Evolutionary conservation across 768 basidiomycete species (phyloP).

Genomic region (Russula virescens): DNA sequence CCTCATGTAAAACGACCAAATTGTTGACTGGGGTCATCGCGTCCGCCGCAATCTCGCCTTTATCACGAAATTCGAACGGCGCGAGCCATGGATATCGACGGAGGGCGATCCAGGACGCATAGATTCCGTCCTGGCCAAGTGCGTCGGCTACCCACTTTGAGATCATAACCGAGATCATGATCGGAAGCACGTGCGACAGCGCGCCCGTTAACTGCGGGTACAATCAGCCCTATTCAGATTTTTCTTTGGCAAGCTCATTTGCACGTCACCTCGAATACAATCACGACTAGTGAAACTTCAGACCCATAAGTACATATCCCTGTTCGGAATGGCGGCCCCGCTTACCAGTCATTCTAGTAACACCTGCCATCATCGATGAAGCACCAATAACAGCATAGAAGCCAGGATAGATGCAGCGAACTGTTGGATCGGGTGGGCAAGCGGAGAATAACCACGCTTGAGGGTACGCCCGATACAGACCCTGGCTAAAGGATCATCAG

Average conservation of each 20-base stretch:
- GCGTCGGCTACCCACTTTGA: conserved; percentile 76
- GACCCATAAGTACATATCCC: neutral
- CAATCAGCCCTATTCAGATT: neutral
- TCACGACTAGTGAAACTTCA: conserved; percentile 68
- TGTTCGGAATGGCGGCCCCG: neutral
- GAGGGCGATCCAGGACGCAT: conserved; percentile 67
- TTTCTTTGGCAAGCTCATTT: neutral
- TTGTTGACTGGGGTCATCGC: conserved; percentile 51
- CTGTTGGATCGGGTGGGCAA: conserved; percentile 65
- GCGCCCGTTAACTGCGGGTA: conserved; percentile 60
- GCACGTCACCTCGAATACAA: conserved; percentile 57
- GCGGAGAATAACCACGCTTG: conserved; percentile 64
- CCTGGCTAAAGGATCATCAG: conserved; percentile 44
- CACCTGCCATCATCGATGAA: conserved; percentile 69
- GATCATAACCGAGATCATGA: conserved; percentile 75
- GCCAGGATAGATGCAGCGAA: conserved; percentile 65
- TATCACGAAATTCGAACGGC: conserved; percentile 57
- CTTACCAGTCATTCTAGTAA: conserved; percentile 72
- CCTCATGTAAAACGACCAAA: conserved; percentile 39
- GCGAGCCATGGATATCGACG: conserved; percentile 67
- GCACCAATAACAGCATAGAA: conserved; percentile 77
- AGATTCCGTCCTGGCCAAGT: conserved; percentile 62
- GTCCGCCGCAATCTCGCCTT: conserved; percentile 53
- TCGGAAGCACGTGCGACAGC: conserved; percentile 72
- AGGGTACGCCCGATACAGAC: conserved; percentile 58